Evolutionary conservation across 2,329 filamentous ascomycete genomes (phyloP), one percentile per base, ranked within the genome.

Genomic region (Cladosporium sp.): DNA sequence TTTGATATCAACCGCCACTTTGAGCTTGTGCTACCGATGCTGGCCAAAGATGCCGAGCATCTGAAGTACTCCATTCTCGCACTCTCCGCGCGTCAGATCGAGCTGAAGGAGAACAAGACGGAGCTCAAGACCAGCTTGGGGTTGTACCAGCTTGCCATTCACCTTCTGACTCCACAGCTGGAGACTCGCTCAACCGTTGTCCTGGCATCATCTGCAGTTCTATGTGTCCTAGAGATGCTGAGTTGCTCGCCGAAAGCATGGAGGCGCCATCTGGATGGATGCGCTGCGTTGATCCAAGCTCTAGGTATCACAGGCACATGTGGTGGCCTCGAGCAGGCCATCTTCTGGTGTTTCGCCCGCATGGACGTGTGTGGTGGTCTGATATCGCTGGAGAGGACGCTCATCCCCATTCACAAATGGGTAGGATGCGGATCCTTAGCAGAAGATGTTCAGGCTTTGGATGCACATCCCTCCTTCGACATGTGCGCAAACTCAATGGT

Each of bases 401-500:
- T 85, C 2, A 78, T 86, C 1, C 80, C 80, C 2, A 77, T 85
- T 2, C 76, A 79, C 28, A 81, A 80, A 66, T 86, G 84, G 84
- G 76, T 82, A 46, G 68, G 70, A 5, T 78, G 79, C 0, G 75
- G 77, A 7, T 77, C 77, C 25, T 73, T 77, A 13, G 69, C 78
- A 14, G 74, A 78, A 21, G 71, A 73, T 13, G 76, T 79, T 0
- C 75, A 77, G 11, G 76, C 76, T 21, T 74, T 76, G 10, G 70
- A 77, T 23, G 74, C 77, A 23, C 62, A 68, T 39, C 63, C 59
- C 21, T 73, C 51, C 68, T 82, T 64, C 78, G 86, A 88, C 68
- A 85, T 84, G 79, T 82, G 86, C 67, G 86, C 86, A 34, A 88
- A 88, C 69, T 85, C 85, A 68, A 80, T 85, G 8, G 85, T 88